Conservation (phyloP, 1,139 yeast genomes). For the Lodderomyces theae region DNA sequence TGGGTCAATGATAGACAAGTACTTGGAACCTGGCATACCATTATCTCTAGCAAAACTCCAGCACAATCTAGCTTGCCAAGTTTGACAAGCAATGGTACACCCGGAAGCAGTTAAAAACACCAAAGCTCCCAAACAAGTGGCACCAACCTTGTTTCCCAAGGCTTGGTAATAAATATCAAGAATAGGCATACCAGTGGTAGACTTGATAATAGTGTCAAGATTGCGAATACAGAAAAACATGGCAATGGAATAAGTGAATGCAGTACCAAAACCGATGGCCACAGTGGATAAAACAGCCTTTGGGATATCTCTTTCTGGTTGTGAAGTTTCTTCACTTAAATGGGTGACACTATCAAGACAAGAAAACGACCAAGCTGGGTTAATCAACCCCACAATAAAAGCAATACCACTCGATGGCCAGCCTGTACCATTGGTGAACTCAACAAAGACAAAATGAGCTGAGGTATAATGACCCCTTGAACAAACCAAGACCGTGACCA, state of each 20-base stretch:
- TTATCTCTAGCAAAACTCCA: conserved; percentile 81
- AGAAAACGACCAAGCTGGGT: conserved; percentile 45
- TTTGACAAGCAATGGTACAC: conserved; percentile 42
- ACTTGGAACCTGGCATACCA: conserved; percentile 44
- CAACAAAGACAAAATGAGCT: conserved; percentile 38
- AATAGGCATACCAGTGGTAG: conserved; percentile 40
- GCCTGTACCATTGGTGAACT: conserved; percentile 39
- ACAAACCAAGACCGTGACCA: conserved; percentile 37
- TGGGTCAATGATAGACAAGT: conserved; percentile 41
- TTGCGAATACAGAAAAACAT: conserved; percentile 41
- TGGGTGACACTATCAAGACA: conserved; percentile 46
- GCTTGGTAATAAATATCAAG: conserved; percentile 43
- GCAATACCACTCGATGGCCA: conserved; percentile 43
- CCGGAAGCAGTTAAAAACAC: conserved; percentile 39
- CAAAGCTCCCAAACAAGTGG: conserved; percentile 33
- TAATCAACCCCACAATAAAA: conserved; percentile 42
- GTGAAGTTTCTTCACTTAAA: conserved; percentile 38
- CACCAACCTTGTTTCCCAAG: conserved; percentile 34
- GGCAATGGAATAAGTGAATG: conserved; percentile 39
- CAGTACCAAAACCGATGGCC: conserved; percentile 39
- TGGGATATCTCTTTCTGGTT: conserved; percentile 41
- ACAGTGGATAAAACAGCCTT: conserved; percentile 44
- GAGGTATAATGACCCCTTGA: conserved; percentile 35
- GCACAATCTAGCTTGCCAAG: conserved; percentile 60
- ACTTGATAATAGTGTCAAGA: conserved; percentile 27